Percentiles rank a stretch among this genome's conserved stretches.
Conservation (phyloP, 2,329 filamentous ascomycete genomes). For the Venturia effusa region DNA sequence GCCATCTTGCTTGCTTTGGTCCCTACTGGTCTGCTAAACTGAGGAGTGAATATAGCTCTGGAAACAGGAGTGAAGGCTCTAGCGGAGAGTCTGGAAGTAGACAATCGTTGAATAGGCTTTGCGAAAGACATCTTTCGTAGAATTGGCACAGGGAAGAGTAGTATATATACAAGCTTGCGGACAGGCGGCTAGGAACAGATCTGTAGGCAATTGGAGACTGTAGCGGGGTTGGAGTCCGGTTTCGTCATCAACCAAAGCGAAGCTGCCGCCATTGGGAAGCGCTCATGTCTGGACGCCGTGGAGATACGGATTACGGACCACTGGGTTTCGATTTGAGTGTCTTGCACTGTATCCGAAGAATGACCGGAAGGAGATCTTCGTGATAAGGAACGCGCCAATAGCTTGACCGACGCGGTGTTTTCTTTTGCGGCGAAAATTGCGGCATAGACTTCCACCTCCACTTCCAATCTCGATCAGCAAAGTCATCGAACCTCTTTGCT, state of each 20-base stretch:
- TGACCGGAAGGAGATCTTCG: background rate
- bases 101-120: background rate
- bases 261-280: background rate
- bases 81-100: background rate
- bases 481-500: too few species aligned
- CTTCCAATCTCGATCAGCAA: too few species aligned
- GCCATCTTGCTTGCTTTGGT: constrained; percentile 5
- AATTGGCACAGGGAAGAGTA: background rate
- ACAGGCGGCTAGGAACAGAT: background rate
- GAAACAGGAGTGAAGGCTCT: background rate
- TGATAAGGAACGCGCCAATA: background rate
- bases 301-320: background rate
- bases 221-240: background rate
- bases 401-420: background rate
- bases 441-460: too few species aligned
- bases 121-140: background rate
- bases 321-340: background rate
- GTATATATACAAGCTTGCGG: background rate
- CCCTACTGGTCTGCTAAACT: background rate
- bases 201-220: background rate
- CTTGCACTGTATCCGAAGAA: background rate
- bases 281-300: background rate
- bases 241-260: background rate
- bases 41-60: background rate
- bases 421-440: background rate